These are phyloP conservation scores for Turnera subulata DNA, from an alignment of 345 rosid genomes.

Conservation along the genomic window DNA sequence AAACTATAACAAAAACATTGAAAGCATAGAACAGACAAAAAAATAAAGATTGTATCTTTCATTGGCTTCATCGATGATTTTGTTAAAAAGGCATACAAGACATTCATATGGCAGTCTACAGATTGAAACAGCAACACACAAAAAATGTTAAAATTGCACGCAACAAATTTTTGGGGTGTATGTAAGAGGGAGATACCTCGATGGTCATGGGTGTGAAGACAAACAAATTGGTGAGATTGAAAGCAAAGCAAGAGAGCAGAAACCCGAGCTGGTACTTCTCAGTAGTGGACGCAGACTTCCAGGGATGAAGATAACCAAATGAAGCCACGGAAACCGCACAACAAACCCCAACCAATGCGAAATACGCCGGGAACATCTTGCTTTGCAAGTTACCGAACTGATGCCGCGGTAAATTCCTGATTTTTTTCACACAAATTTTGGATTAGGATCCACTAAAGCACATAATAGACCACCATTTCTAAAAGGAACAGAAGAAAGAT, in stretches of 20 bases:
- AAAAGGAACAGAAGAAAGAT: neutral
- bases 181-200: constrained; percentile 40
- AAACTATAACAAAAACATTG: too few species aligned
- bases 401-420: constrained; percentile 89
- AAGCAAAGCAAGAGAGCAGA: constrained; percentile 70
- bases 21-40: too few species aligned
- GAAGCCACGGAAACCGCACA: constrained; percentile 63
- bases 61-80: too few species aligned
- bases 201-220: constrained; percentile 95
- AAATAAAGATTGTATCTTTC: too few species aligned
- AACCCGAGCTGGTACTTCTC: constrained; percentile 96
- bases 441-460: too few species aligned
- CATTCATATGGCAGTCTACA: too few species aligned
- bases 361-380: constrained; percentile 99
- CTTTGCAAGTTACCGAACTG: constrained; percentile 88
- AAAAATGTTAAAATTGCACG: neutral
- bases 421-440: constrained; percentile 4
- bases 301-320: constrained; percentile 87
- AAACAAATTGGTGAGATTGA: constrained; percentile 79
- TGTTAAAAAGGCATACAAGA: too few species aligned
- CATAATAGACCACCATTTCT: neutral
- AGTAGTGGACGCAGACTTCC: constrained; percentile 61
- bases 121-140: too few species aligned
- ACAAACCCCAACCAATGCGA: constrained; percentile 69
- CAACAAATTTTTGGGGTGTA: neutral